Conservation (phyloP, 2,329 filamentous ascomycete genomes). For the Ilyonectria robusta region DNA sequence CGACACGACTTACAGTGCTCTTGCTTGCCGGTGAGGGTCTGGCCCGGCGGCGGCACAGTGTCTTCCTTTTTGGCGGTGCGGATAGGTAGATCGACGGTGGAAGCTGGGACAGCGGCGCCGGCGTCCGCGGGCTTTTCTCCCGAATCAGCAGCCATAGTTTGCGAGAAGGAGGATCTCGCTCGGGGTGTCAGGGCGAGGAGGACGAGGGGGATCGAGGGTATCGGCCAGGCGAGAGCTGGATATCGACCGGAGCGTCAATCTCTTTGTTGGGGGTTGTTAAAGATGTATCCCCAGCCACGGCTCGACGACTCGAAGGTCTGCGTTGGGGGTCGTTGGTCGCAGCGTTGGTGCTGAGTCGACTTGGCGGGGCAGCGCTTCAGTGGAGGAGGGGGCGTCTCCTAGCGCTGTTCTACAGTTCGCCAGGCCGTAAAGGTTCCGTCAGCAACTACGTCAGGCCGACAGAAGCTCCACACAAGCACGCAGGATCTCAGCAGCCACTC, state of each 20-base stretch:
- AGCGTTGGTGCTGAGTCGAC: slow-evolving; percentile 5
- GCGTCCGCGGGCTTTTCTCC: slow-evolving; percentile 44
- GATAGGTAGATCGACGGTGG: slow-evolving; percentile 48
- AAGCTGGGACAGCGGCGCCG: slow-evolving; percentile 32
- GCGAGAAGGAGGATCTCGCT: slow-evolving; percentile 25
- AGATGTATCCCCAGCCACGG: slow-evolving; percentile 25
- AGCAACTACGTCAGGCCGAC: neutral
- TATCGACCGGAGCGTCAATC: slow-evolving; percentile 26
- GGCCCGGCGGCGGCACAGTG: slow-evolving; percentile 57
- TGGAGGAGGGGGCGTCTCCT: slow-evolving; percentile 8
- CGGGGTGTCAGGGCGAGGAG: slow-evolving; percentile 15
- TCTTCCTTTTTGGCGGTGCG: slow-evolving; percentile 47
- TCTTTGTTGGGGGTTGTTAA: slow-evolving; percentile 28
- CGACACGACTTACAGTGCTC: slow-evolving; percentile 83
- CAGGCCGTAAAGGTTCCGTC: slow-evolving; percentile 4
- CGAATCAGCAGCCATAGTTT: slow-evolving; percentile 49
- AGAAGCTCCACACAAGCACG: neutral
- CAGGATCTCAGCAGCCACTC: neutral
- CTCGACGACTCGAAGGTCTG: slow-evolving; percentile 20
- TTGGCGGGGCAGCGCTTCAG: slow-evolving; percentile 45
- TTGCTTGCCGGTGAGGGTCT: slow-evolving; percentile 89
- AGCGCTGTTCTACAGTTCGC: slow-evolving; percentile 17
- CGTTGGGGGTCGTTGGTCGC: slow-evolving; percentile 10
- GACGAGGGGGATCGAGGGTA: slow-evolving; percentile 5
- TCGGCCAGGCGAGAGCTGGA: slow-evolving; percentile 1